These are phyloP conservation scores for Exobasidium cylindrosporum DNA, from an alignment of 1,284 basidiomycete genomes.

Conservation along the genomic window DNA sequence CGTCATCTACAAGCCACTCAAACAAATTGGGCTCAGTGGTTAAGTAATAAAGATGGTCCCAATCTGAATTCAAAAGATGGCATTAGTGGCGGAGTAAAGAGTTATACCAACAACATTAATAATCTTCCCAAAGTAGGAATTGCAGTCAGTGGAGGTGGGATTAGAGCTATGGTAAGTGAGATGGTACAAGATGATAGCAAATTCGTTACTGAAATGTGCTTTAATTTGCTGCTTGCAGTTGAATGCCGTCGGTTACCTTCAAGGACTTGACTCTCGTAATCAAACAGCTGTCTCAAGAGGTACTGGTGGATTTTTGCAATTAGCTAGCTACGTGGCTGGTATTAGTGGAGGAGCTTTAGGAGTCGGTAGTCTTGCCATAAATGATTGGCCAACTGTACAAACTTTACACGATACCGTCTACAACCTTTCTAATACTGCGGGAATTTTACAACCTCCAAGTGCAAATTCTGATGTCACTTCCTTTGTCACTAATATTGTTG, in stretches of 20 bases:
- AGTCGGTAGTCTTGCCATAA: constrained; percentile 39
- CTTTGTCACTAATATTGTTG: constrained; percentile 54
- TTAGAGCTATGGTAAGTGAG: too few species aligned
- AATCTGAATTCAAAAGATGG: constrained; percentile 15
- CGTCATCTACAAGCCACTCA: constrained; percentile 21
- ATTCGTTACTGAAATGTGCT: too few species aligned
- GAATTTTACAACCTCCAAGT: too few species aligned
- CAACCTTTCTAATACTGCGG: too few species aligned
- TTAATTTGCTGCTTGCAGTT: too few species aligned
- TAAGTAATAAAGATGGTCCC: constrained; percentile 16
- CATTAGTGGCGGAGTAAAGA: constrained; percentile 33
- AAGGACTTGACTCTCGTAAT: constrained; percentile 46
- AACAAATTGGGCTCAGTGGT: constrained; percentile 35
- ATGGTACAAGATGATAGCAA: constrained; percentile 58
- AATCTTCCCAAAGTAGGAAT: constrained; percentile 55
- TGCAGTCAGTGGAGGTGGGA: constrained; percentile 59
- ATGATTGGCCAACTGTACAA: constrained; percentile 46
- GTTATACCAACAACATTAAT: constrained; percentile 27
- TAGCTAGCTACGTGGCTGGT: constrained; percentile 48
- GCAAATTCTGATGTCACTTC: too few species aligned
- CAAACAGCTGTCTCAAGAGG: constrained; percentile 41
- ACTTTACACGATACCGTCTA: constrained; percentile 46
- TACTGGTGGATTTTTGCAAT: constrained; percentile 49
- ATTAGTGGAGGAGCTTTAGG: constrained; percentile 51
- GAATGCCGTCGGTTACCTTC: constrained; percentile 33